These are phyloP conservation scores for Escovopsis weberi DNA, from an alignment of 2,329 filamentous ascomycete species.

Conservation along the genomic window DNA sequence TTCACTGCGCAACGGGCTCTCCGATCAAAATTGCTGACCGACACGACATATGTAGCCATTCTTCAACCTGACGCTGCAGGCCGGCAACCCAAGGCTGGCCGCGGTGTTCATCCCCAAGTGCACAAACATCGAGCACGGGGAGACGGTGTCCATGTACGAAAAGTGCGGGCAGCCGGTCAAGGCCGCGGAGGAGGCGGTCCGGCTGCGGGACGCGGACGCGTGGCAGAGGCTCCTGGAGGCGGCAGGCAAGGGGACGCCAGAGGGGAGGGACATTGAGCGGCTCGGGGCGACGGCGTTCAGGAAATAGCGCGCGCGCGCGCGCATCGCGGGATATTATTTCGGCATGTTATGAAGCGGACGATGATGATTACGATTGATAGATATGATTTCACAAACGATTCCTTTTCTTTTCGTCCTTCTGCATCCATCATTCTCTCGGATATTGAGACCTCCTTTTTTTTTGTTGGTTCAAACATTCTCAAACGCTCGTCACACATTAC, in stretches of 20 bases:
- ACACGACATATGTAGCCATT: slow-evolving; percentile 47
- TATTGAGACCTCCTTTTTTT: no score
- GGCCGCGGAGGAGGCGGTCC: slow-evolving; percentile 83
- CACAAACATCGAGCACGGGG: slow-evolving; percentile 49
- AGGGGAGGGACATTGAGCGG: slow-evolving; percentile 68
- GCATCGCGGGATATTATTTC: no score
- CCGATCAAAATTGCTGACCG: no score
- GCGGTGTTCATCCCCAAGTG: slow-evolving; percentile 80
- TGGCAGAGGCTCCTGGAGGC: slow-evolving; percentile 60
- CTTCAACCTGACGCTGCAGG: slow-evolving; percentile 75
- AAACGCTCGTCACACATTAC: no score
- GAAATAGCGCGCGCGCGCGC: slow-evolving; percentile 15
- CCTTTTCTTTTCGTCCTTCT: no score
- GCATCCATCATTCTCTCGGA: no score
- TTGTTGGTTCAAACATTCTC: no score
- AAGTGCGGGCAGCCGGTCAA: slow-evolving; percentile 84
- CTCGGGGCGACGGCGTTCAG: slow-evolving; percentile 49
- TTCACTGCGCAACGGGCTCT: no score
- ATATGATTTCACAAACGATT: no score
- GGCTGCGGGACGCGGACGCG: slow-evolving; percentile 61
- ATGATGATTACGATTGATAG: neutral
- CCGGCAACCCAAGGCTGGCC: slow-evolving; percentile 80
- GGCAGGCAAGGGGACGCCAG: slow-evolving; percentile 52
- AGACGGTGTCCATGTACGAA: slow-evolving; percentile 82
- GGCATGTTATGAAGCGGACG: neutral